Conservation (phyloP, 78 protist genomes). For the Creolimax fragrantissima region DNA sequence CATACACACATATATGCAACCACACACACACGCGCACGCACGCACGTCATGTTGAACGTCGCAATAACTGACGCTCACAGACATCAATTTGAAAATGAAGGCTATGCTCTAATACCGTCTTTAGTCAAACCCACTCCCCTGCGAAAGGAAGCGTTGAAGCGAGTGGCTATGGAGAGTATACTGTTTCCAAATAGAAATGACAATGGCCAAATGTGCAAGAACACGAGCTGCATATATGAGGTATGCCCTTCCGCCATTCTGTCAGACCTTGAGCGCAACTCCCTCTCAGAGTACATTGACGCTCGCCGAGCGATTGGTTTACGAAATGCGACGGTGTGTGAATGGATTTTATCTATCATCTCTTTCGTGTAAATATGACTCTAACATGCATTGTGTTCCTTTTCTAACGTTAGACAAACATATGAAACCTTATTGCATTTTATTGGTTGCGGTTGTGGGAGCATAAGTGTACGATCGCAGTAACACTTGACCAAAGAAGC, state of each 20-base stretch:
- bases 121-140: too few relatives aligned
- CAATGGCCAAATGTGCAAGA: too few relatives aligned
- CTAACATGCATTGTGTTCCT: too few relatives aligned
- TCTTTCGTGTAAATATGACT: too few relatives aligned
- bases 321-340: background rate
- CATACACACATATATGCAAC: background rate
- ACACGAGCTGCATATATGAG: too few relatives aligned
- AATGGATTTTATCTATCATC: background rate
- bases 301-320: background rate
- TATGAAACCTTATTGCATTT: background rate
- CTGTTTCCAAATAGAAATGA: too few relatives aligned
- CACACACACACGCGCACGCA: background rate
- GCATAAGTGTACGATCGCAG: background rate
- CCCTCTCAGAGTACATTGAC: background rate
- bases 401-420: background rate
- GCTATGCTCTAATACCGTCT: too few relatives aligned
- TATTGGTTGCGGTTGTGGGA: background rate
- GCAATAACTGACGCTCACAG: background rate
- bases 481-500: background rate
- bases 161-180: too few relatives aligned
- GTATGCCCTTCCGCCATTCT: background rate
- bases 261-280: background rate
- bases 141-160: too few relatives aligned
- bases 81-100: too few relatives aligned
- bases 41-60: background rate